Percentiles rank a stretch among this genome's conserved stretches.
These are phyloP conservation scores for Trifolium pratense DNA, from an alignment of 306 rosid species.

Conservation along the genomic window DNA sequence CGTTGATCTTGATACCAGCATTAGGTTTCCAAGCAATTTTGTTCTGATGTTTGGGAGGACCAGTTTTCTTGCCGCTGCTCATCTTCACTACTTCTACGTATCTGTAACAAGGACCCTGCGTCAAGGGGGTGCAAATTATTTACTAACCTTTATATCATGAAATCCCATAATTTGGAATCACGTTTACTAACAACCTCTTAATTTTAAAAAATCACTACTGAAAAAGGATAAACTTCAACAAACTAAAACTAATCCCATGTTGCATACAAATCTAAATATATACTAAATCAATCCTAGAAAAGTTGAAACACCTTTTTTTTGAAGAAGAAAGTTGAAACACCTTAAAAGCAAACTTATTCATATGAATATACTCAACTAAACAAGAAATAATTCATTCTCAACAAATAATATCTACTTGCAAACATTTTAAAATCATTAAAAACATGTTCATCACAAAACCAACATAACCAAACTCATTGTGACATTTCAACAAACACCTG, in stretches of 20 bases:
- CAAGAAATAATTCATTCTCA: background rate
- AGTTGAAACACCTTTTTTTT: background rate
- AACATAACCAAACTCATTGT: background rate
- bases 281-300: too few relatives aligned
- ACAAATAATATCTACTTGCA: background rate
- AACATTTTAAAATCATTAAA: background rate
- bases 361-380: too few relatives aligned
- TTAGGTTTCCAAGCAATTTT: conserved; percentile 87
- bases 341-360: background rate
- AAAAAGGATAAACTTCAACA: background rate
- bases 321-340: background rate
- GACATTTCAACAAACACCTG: too few relatives aligned
- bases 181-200: background rate
- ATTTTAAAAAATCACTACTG: background rate
- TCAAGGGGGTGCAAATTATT: background rate
- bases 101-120: background rate
- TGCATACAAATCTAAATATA: background rate
- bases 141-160: background rate
- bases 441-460: background rate
- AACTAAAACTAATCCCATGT: background rate
- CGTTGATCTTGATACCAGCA: conserved; percentile 84
- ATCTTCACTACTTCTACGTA: conserved; percentile 28
- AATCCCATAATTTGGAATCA: background rate
- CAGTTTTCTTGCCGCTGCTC: conserved; percentile 52
- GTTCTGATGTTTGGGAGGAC: conserved; percentile 80